Conservation (phyloP, 345 rosid species). For the Camelina hispida region DNA sequence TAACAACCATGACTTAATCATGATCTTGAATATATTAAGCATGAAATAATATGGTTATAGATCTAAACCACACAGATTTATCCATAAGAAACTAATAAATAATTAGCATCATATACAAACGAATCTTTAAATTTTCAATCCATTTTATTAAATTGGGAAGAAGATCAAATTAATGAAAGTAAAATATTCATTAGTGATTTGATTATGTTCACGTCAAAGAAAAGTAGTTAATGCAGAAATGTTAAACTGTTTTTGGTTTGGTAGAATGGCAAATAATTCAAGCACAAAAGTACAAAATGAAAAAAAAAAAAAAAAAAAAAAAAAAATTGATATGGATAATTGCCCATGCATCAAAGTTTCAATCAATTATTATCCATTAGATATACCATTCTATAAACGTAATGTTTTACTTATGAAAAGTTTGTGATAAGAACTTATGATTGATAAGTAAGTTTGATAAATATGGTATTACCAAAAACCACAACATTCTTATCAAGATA, state of each 20-base stretch:
- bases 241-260: conserved; percentile 31
- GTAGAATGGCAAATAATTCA: conserved; percentile 30
- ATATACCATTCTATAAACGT: not conserved
- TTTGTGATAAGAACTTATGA: conserved; percentile 20
- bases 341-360: conserved; percentile 22
- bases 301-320: no score
- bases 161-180: not conserved
- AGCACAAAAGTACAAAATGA: conserved; percentile 24
- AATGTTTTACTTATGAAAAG: not conserved
- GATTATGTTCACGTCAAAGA: conserved; percentile 1
- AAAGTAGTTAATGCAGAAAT: conserved; percentile 18
- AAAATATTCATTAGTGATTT: not conserved
- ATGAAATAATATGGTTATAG: not conserved
- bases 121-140: not conserved
- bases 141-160: not conserved
- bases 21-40: conserved; percentile 23
- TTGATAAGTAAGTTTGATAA: conserved; percentile 5
- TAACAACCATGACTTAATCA: conserved; percentile 39
- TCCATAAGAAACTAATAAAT: not conserved
- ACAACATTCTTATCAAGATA: conserved; percentile 1
- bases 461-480: not conserved
- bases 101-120: not conserved
- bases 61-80: not conserved
- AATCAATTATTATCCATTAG: conserved; percentile 14
- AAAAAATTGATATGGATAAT: conserved; percentile 8